phyloP scores from a whole-genome alignment of 2,329 filamentous ascomycete species.

The Stemphylium vesicarium region DNA sequence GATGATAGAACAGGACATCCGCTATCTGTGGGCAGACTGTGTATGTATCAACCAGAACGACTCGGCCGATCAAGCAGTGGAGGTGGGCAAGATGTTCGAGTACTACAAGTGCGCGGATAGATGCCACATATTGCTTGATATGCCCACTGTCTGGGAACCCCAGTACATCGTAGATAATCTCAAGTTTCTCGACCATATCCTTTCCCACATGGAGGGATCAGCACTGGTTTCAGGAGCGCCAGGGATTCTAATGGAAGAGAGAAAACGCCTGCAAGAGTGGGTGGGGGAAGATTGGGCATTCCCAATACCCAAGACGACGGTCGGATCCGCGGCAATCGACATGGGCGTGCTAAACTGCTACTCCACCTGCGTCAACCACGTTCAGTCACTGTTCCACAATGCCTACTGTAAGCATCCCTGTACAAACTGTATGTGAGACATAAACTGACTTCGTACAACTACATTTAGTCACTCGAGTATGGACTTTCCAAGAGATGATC shows the following conservation, averaged over 20 bases:
- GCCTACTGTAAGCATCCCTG: no score
- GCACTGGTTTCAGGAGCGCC: constrained; percentile 6
- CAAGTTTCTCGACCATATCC: constrained; percentile 9
- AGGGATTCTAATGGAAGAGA: neutral
- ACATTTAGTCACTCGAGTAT: constrained; percentile 6
- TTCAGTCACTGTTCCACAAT: constrained; percentile 6
- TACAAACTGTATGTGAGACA: no score
- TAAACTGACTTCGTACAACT: no score
- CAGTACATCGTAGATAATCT: constrained; percentile 9
- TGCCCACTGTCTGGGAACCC: constrained; percentile 9
- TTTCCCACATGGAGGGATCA: constrained; percentile 7
- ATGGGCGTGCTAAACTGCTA: constrained; percentile 11
- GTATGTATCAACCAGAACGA: constrained; percentile 31
- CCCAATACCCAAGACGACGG: constrained; percentile 1
- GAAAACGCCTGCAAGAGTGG: constrained; percentile 2
- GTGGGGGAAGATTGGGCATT: neutral
- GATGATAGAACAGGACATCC: neutral
- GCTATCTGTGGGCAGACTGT: constrained; percentile 21
- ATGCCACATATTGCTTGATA: constrained; percentile 8
- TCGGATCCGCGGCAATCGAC: constrained; percentile 7
- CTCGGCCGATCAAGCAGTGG: constrained; percentile 2
- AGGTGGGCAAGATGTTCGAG: constrained; percentile 8
- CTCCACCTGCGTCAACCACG: constrained; percentile 7
- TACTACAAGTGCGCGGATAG: constrained; percentile 7
- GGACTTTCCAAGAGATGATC: constrained; percentile 14